Evolutionary conservation across 2,329 filamentous ascomycete genomes (phyloP), one percentile per base, ranked within the genome.

Genomic region (Rugonectria rugulosa): DNA sequence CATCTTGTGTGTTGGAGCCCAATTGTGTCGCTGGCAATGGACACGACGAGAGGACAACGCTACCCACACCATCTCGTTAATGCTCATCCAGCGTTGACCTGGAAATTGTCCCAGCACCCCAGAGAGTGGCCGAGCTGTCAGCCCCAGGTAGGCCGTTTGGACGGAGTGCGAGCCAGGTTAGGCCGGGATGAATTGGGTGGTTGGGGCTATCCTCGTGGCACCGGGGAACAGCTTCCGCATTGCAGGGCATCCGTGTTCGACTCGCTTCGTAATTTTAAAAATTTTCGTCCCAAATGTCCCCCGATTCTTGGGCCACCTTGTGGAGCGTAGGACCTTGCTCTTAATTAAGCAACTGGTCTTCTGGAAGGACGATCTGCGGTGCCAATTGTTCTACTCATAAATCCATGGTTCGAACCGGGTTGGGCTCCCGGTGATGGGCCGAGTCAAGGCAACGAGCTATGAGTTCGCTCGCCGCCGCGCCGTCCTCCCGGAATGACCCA

Each of bases 141-240:
- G 60, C 56, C 52, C 61, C 58, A 46, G 44, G 34, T 43, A 41
- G 49, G 29, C 44, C 48, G 44, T 45, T 61, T 59, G 48, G 40
- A 54, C 51, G 41, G 38, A 37, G 42, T 56, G 27, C 52, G 32
- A 51, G 41, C 45, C 50, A 34, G 52, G n/a, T n/a, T n/a, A n/a
- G n/a, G n/a, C n/a, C n/a, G n/a, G n/a, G 55, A 59, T 44, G 50
- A 46, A 44, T 36, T 34, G 50, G 53, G 59, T 59, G 40, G 54
- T 63, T 60, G 57, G 59, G 49, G 59, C 44, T 54, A 40, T 14
- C 40, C 65, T 68, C 62, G 56, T 67, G 67, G 68, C 63, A 54
- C 70, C 71, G 69, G 70, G 69, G 69, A 72, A 64, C 62, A 20
- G 34, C 64, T 71, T 71, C 69, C 70, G 69, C 59, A 45, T 57